Evolutionary conservation across 768 basidiomycete genomes (phyloP).

Genomic region (Mycena vitilis): DNA sequence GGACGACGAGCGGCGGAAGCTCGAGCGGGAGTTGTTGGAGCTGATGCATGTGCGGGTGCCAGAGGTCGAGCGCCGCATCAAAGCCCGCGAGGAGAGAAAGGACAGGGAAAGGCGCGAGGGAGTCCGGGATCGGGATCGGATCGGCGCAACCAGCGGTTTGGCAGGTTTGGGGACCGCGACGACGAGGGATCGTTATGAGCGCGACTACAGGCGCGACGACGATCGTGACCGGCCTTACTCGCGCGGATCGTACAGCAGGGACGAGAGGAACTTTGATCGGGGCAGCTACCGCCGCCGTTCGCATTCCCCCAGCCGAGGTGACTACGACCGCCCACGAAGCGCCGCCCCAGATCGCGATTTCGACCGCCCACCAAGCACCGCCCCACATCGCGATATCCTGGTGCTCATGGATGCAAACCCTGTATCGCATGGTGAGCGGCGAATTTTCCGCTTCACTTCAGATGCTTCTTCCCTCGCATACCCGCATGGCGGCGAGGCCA

Average conservation of each 20-base stretch:
- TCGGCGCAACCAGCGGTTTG: slow-evolving; percentile 83
- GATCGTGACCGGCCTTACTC: too few relatives aligned
- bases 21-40: too few relatives aligned
- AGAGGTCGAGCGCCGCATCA: too few relatives aligned
- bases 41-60: too few relatives aligned
- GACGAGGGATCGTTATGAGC: slow-evolving; percentile 51
- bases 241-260: too few relatives aligned
- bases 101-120: slow-evolving; percentile 85
- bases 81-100: slow-evolving; percentile 80
- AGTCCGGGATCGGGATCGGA: slow-evolving; percentile 84
- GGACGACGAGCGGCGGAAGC: too few relatives aligned
- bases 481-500: slow-evolving; percentile 78
- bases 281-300: too few relatives aligned
- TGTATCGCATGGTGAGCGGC: slow-evolving; percentile 84
- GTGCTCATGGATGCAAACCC: slow-evolving; percentile 84
- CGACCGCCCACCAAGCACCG: slow-evolving; percentile 57
- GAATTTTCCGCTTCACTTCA: not conserved
- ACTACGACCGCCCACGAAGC: too few relatives aligned
- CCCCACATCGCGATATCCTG: slow-evolving; percentile 74
- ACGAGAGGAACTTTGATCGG: too few relatives aligned
- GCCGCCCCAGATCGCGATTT: slow-evolving; percentile 46
- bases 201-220: too few relatives aligned
- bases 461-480: slow-evolving; percentile 59
- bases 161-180: slow-evolving; percentile 69
- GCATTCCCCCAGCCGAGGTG: too few relatives aligned